phyloP scores from a whole-genome alignment of 768 basidiomycete genomes.

The Russula griseocarnosa region DNA sequence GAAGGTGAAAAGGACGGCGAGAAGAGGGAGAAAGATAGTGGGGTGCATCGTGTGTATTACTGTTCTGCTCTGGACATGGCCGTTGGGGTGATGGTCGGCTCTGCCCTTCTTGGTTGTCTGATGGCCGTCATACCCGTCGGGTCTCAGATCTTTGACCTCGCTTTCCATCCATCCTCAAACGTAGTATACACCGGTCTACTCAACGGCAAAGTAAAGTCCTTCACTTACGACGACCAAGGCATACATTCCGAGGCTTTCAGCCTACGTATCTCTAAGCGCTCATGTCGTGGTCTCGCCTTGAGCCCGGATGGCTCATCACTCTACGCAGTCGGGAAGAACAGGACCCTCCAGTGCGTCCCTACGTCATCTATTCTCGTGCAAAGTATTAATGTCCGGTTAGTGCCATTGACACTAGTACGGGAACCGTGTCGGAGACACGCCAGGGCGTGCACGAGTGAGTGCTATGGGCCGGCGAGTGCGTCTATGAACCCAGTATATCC shows the following conservation, averaged over 20 bases:
- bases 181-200: slow-evolving; percentile 77
- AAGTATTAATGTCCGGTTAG: slow-evolving; percentile 36
- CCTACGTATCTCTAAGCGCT: slow-evolving; percentile 73
- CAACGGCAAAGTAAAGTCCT: slow-evolving; percentile 80
- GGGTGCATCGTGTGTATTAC: slow-evolving; percentile 21
- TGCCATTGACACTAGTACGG: slow-evolving; percentile 62
- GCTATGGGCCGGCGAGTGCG: slow-evolving; percentile 18
- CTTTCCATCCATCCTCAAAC: slow-evolving; percentile 71
- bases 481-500: slow-evolving; percentile 24
- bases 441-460: slow-evolving; percentile 66
- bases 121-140: slow-evolving; percentile 67
- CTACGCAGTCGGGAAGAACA: slow-evolving; percentile 80
- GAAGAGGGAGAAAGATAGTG: slow-evolving; percentile 25
- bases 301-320: slow-evolving; percentile 64
- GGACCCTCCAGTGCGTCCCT: slow-evolving; percentile 65
- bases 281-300: slow-evolving; percentile 70
- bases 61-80: not conserved
- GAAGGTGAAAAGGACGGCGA: slow-evolving; percentile 27
- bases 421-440: slow-evolving; percentile 46
- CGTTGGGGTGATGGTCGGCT: not conserved
- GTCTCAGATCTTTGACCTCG: slow-evolving; percentile 84
- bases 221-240: slow-evolving; percentile 70
- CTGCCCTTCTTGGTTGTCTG: not conserved
- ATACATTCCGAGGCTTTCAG: slow-evolving; percentile 54
- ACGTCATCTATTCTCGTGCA: not conserved